Conservation (phyloP, 805 yeast species). For the Kodamaea sagamina region DNA sequence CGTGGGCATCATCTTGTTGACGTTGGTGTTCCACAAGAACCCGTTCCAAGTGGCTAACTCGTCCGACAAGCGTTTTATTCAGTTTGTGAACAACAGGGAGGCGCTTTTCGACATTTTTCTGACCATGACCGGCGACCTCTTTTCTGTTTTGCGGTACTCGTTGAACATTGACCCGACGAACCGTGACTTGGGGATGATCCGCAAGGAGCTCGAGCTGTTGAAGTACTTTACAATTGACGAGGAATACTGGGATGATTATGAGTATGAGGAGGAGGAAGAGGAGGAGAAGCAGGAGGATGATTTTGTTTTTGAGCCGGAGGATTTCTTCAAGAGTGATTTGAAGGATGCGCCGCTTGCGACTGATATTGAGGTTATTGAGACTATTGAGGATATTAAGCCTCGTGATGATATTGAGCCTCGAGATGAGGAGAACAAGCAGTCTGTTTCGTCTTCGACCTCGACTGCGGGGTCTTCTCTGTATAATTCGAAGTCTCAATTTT, state of each 20-base stretch:
- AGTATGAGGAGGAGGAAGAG: constrained; percentile 28
- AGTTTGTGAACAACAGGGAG: constrained; percentile 85
- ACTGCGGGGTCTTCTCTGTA: constrained; percentile 14
- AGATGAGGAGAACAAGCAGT: not conserved
- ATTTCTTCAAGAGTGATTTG: too few species aligned
- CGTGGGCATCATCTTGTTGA: constrained; percentile 77
- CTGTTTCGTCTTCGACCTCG: constrained; percentile 9
- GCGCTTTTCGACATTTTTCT: constrained; percentile 90
- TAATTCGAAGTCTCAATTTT: constrained; percentile 6
- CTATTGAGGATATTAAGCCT: too few species aligned
- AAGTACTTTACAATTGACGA: constrained; percentile 83
- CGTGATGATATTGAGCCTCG: not conserved
- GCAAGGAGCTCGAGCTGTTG: constrained; percentile 57
- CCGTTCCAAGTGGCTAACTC: constrained; percentile 83
- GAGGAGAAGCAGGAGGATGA: constrained; percentile 18
- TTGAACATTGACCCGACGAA: constrained; percentile 86
- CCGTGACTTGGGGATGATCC: constrained; percentile 65
- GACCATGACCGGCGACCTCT: constrained; percentile 81
- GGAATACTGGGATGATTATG: constrained; percentile 37
- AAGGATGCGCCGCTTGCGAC: not conserved
- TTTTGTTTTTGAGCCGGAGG: constrained; percentile 4
- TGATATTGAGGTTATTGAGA: not conserved
- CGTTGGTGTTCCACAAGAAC: constrained; percentile 83
- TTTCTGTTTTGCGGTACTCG: constrained; percentile 75
- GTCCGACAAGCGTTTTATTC: constrained; percentile 78